Conservation (phyloP, 1,139 yeast species). For the Torulaspora globosa region DNA sequence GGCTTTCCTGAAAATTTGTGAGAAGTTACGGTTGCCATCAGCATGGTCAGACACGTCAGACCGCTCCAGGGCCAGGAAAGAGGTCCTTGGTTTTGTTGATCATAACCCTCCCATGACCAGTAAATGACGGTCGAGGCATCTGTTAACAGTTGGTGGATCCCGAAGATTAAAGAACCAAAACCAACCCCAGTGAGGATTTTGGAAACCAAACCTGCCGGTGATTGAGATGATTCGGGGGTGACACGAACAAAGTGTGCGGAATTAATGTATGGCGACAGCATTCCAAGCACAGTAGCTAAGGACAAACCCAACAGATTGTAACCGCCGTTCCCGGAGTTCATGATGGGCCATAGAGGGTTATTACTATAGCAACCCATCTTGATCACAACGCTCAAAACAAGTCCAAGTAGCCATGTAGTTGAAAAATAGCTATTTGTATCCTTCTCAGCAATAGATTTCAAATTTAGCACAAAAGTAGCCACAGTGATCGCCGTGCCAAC, state of each 20-base stretch:
- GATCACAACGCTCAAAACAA: constrained; percentile 65
- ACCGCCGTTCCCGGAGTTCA: constrained; percentile 85
- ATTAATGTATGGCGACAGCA: constrained; percentile 44
- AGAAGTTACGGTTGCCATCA: constrained; percentile 49
- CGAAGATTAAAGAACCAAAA: constrained; percentile 71
- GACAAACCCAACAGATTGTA: constrained; percentile 68
- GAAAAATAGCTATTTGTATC: constrained; percentile 40
- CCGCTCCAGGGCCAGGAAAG: constrained; percentile 86
- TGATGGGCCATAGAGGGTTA: constrained; percentile 94
- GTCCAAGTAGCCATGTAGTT: constrained; percentile 65
- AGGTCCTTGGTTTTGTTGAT: constrained; percentile 65
- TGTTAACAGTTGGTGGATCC: constrained; percentile 67
- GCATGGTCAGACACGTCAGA: constrained; percentile 56
- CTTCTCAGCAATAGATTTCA: constrained; percentile 44
- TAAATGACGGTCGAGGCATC: constrained; percentile 81
- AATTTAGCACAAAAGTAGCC: constrained; percentile 59
- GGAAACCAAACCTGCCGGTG: constrained; percentile 7
- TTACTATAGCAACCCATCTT: constrained; percentile 77
- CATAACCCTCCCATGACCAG: constrained; percentile 96
- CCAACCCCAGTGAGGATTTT: constrained; percentile 48
- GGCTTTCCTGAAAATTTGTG: constrained; percentile 30
- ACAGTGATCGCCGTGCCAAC: constrained; percentile 63
- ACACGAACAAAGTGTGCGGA: constrained; percentile 16
- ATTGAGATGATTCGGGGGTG: not conserved
- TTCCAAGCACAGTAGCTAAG: constrained; percentile 61